Base-by-base conservation (phyloP, 441 rosid genomes). In the Croton setiger region DNA sequence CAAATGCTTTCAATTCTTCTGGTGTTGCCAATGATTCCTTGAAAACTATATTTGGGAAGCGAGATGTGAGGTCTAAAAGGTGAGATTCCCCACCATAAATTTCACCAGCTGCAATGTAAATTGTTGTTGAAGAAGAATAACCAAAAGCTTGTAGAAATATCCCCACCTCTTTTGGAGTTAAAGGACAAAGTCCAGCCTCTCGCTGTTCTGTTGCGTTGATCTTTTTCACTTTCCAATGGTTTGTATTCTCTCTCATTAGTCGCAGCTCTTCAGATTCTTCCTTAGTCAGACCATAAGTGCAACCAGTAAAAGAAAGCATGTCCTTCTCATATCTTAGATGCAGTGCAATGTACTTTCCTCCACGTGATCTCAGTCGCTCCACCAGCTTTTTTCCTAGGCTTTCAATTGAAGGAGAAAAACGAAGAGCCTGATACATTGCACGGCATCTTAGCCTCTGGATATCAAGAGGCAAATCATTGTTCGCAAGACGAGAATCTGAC, bases 311-410 rank as follows among this genome's bases (percentile, higher is more conserved):
- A 67, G 99, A 84, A 47, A 95, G 86, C 96, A 95, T 95, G 81
- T 92, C 99, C 83, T 90, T 92, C 84, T 95, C 98, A 69, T 92
- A 95, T 83, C 99, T 81, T 60, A 92, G 82, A 76, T 95, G 99
- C 84, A 95, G 93, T 71, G 96, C 95, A 68, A 95, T 87, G 67
- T 85, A 95, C 76, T 78, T 85, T 78, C 85, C 91, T 15, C 87
- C 86, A 7, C 71, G 88, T 52, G 82, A 80, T 77, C 92, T 85
- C 78, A 92, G 88, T 79, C 93, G 88, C 82, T 85, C 92, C 81
- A 89, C 94, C 85, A 95, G 85, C 93, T 82, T 90, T 98, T 94
- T 82, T 86, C 96, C 98, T 67, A 92, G 80, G 75, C 75, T 82
- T 78, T 88, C 95, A 70, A 95, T 90, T 9, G 86, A 75, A 51